These are phyloP conservation scores for Botryosphaeria agaves DNA, from an alignment of 2,329 filamentous ascomycete species.

Conservation along the genomic window DNA sequence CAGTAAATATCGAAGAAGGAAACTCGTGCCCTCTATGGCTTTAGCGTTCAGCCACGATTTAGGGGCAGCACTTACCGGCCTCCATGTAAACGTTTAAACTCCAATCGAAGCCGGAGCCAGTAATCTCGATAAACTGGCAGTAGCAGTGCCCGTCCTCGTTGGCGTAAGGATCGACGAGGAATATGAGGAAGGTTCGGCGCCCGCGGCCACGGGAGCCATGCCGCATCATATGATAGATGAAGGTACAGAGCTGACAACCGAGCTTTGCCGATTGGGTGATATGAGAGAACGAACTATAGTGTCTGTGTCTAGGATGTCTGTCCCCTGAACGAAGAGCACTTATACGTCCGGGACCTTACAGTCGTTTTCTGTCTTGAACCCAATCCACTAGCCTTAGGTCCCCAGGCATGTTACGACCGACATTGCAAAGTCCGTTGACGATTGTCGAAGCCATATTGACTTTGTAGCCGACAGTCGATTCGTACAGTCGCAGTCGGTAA, in stretches of 20 bases:
- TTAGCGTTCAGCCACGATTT: not conserved
- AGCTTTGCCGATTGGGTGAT: not conserved
- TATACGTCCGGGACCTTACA: too few relatives aligned
- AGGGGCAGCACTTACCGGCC: not conserved
- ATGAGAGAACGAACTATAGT: not conserved
- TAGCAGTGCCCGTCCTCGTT: not conserved
- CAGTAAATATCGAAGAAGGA: not conserved
- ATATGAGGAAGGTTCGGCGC: not conserved
- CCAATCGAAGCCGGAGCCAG: not conserved
- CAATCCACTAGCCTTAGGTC: not conserved
- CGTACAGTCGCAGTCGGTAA: too few relatives aligned
- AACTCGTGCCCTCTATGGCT: not conserved
- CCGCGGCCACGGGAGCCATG: not conserved
- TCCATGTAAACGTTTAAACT: not conserved
- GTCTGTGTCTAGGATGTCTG: not conserved
- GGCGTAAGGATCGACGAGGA: not conserved
- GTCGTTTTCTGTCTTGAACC: not conserved
- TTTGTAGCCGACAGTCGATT: not conserved
- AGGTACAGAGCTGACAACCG: not conserved
- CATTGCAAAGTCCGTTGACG: not conserved
- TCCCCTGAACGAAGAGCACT: too few relatives aligned
- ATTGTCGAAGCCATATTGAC: not conserved
- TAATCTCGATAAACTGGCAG: not conserved
- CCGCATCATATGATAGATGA: not conserved
- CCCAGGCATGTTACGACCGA: not conserved